Base-by-base conservation (phyloP, 2,329 filamentous ascomycete species). In the Pseudogymnoascus sp. region DNA sequence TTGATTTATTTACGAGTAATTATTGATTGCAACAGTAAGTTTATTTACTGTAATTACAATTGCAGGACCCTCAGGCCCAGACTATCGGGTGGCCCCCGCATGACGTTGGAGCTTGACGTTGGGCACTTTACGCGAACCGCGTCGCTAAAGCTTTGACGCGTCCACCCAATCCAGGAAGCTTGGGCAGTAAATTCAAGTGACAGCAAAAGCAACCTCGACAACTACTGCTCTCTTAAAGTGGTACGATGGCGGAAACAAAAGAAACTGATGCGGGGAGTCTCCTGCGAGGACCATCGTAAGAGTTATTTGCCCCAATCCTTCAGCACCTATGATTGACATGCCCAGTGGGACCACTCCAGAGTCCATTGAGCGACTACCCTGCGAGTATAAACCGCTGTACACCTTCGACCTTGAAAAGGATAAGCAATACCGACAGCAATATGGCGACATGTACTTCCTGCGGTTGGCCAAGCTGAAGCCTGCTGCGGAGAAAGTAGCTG, bases 391-490 rank as follows among this genome's bases (percentile, higher is more conserved):
- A 61, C 86, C 93, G 0, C 80, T 95, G 28, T 77, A 85, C 60
- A 88, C 86, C 6, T 97, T 92, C 74, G 78, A 78, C 57, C 83
- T 97, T 8, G 82, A 89, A 22, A 87, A 82, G 69, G 78, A 82
- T 63, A 82, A 82, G 64, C 88, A 92, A 60, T 99, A 97, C 74
- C 81, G 92, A 73, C 94, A 97, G 74, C 94, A 99, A 76, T 99
- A 90, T 82, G 90, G 89, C 65, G 94, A 99, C 75, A 93, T 97
- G 85, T 99, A 99, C 80, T 99, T 97, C 72, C 74, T 97, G 68
- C 89, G 94, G 11, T 82, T 99, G 22, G 86, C 90, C 37, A 89
- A 89, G 75, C 84, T 99, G 73, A 97, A 93, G 75, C 89, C 92
- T 8, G 82, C 84, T 0, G 89, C 96, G 0, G 90, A 96, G 68